phyloP scores from a whole-genome alignment of 768 basidiomycete genomes.

The Epithele typhae region DNA sequence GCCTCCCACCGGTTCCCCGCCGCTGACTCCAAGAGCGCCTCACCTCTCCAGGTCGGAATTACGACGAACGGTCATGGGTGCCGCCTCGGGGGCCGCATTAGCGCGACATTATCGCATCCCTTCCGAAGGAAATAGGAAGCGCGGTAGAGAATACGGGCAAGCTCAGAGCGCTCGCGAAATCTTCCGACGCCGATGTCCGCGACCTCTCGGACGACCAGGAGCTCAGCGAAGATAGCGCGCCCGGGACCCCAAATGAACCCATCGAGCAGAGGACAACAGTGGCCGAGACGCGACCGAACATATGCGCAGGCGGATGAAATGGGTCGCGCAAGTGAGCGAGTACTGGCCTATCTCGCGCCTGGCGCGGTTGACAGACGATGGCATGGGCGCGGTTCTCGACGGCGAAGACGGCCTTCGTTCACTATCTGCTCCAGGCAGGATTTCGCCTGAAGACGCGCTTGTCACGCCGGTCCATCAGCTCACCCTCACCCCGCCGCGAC shows the following conservation, averaged over 20 bases:
- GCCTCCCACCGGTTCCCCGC: slow-evolving; percentile 79
- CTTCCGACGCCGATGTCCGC: slow-evolving; percentile 13
- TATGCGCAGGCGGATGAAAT: slow-evolving; percentile 71
- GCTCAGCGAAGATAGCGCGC: slow-evolving; percentile 47
- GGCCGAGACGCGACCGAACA: slow-evolving; percentile 24
- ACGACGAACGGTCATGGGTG: slow-evolving; percentile 94
- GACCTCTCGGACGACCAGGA: slow-evolving; percentile 45
- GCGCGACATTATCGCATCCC: slow-evolving; percentile 75
- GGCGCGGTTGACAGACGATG: slow-evolving; percentile 57
- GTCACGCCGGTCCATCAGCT: slow-evolving; percentile 27
- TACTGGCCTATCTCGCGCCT: slow-evolving; percentile 87
- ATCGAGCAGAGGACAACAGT: slow-evolving; percentile 49
- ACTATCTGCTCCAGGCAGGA: slow-evolving; percentile 11
- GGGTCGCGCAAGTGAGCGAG: slow-evolving; percentile 95
- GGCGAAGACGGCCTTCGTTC: slow-evolving; percentile 25
- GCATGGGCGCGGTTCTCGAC: slow-evolving; percentile 63
- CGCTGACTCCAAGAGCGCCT: slow-evolving; percentile 37
- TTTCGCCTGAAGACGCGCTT: slow-evolving; percentile 5
- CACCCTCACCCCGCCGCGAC: slow-evolving; percentile 19
- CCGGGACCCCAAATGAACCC: slow-evolving; percentile 64
- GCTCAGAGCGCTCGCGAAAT: slow-evolving; percentile 56
- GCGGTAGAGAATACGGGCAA: slow-evolving; percentile 73
- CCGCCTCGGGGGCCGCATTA: slow-evolving; percentile 72
- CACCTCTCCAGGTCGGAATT: slow-evolving; percentile 70
- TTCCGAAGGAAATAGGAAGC: slow-evolving; percentile 68